Evolutionary conservation across 768 basidiomycete genomes (phyloP), one percentile per base, ranked within the genome.

Genomic region (Phallus indusiatus): DNA sequence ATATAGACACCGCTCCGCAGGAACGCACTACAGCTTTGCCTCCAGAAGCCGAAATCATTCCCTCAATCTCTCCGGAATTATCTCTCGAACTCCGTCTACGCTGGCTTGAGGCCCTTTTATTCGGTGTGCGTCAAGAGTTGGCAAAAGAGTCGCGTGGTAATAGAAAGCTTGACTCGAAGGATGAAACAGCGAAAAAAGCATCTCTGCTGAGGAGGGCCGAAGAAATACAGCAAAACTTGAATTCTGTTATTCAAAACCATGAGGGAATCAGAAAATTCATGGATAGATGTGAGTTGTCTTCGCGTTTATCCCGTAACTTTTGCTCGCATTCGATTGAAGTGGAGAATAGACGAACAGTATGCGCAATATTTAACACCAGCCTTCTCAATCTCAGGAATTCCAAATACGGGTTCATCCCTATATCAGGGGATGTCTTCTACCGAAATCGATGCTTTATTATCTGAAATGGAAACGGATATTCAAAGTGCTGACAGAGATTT

Each of bases 381-480:
- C 2, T 91, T 90, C 62, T 86, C 86, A 1, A 76, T 88, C 51
- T 83, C 87, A n/a, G 83, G 82, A 20, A 68, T 83, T 16, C 76
- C 75, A 0, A 50, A 53, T 35, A 34, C 66, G 17, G 18, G 35
- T 21, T 75, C 75, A 16, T 56, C 84, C 7, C 69, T 82, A 22
- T 86, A 85, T 59, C 81, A 81, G 55, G 77, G 77, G 37, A 84
- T 91, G 82, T 76, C 84, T 0, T 66, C 81, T 0, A 79, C 79
- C 59, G 88, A 88, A 64, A 72, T 91, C 8, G 85, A 88, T 46
- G 83, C 84, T 0, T 76, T 88, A 57, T 70, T 91, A 10, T 70
- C 77, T 0, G 90, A 93, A 66, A 87, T 92, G 83, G 90, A 91
- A 63, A 80, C 83, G 4, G 90, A 93, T 54, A 82, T 92, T 54